Base-by-base conservation (phyloP, 2,329 filamentous ascomycete genomes). In the Fusarium solani-melongenae region DNA sequence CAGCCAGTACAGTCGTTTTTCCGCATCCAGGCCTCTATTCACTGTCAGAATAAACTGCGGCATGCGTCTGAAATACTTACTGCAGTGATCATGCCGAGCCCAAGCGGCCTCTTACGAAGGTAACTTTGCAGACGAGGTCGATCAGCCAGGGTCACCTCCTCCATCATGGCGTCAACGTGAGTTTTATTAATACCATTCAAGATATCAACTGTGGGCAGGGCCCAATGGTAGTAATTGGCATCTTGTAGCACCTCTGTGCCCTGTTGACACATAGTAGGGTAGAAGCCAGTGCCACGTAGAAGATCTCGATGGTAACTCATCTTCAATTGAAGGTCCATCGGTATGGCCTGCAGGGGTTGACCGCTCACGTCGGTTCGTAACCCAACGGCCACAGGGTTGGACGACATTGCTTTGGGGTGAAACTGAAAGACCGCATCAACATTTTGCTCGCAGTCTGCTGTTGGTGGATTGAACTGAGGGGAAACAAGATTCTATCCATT, bases 21-120 rank as follows among this genome's bases (percentile, higher is more conserved):
- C 73, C 76, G 10, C 69, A 73, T 0, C 73, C 73, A 14, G 73
- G 57, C 0, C 57, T 59, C 74, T 76, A 31, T 15, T 29, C 0
- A 11, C 7, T 6, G 51, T 55, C 12, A 62, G 53, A n/a, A 22
- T 14, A 15, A 55, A 33, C 17, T 7, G 12, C 5, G 11, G 46
- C 2, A 34, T 24, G 8, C 14, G 17, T 46, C 14, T 1, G 6
- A 17, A 29, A 2, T 39, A 71, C 74, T 41, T 66, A 77, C 70
- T 3, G 58, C 67, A 6, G 64, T 64, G 6, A 77, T 72, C 4
- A 70, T 41, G 0, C 67, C 72, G 2, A 77, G 46, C 0, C 71
- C 74, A 0, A 76, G 12, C 0, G 67, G 49, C 36, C 58, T 44
- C 0, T 58, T 34, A 7, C 63, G 69, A 5, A 76, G 33, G 5